Evolutionary conservation across 2,329 filamentous ascomycete genomes (phyloP).

Genomic region (Paramyrothecium roridum): DNA sequence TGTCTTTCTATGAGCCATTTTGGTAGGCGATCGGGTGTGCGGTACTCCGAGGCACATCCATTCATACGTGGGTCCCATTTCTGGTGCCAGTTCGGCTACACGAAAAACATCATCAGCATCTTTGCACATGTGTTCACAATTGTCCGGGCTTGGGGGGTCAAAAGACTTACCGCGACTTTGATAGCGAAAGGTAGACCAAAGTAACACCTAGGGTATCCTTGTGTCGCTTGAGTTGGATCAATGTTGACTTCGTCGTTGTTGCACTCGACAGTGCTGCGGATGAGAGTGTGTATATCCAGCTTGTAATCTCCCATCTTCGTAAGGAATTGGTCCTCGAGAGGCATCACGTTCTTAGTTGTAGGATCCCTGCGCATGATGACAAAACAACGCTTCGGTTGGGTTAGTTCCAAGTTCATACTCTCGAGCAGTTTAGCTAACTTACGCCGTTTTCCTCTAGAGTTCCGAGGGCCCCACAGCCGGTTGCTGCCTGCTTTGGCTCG

Average conservation of each 20-base stretch:
- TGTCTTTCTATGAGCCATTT: not conserved
- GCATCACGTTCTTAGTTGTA: not conserved
- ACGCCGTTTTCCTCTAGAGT: not conserved
- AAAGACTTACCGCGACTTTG: not conserved
- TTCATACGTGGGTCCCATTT: not conserved
- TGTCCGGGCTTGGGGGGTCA: not conserved
- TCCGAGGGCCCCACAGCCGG: not conserved
- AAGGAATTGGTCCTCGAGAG: not conserved
- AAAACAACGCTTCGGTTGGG: not conserved
- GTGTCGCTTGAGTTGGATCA: not conserved
- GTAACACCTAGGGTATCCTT: not conserved
- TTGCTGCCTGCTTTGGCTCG: not conserved
- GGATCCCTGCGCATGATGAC: not conserved
- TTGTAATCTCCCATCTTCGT: not conserved
- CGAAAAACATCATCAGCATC: not conserved
- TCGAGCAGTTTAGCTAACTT: not conserved
- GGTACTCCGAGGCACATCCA: not conserved
- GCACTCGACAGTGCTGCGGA: not conserved
- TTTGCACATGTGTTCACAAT: not conserved
- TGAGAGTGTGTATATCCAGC: not conserved
- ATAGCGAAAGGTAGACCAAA: not conserved
- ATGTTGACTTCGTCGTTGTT: not conserved
- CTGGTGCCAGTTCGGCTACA: not conserved
- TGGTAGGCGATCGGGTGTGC: not conserved
- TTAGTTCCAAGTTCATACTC: not conserved